Evolutionary conservation across 805 yeast genomes (phyloP).

Genomic region (Vanderwaltozyma verrucispora): DNA sequence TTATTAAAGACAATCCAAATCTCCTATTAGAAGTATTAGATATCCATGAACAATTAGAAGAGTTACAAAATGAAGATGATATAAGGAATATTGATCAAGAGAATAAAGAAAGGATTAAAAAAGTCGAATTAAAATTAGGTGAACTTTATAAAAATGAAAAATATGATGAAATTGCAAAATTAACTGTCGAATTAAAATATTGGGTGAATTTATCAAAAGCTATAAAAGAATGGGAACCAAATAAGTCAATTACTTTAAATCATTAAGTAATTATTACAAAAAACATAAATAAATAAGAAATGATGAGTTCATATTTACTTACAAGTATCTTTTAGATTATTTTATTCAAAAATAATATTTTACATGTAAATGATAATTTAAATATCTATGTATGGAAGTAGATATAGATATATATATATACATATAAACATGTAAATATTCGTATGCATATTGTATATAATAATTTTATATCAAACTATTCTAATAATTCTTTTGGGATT

Average conservation of each 20-base stretch:
- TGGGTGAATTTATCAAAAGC: slow-evolving; percentile 73
- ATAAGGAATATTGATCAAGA: slow-evolving; percentile 40
- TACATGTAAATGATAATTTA: too few relatives aligned
- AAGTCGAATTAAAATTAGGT: slow-evolving; percentile 36
- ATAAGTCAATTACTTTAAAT: slow-evolving; percentile 36
- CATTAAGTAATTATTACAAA: background rate
- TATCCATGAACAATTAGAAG: slow-evolving; percentile 73
- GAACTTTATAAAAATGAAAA: slow-evolving; percentile 37
- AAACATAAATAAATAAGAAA: too few relatives aligned
- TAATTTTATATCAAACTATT: background rate
- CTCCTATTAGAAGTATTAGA: slow-evolving; percentile 71
- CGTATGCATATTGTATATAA: background rate
- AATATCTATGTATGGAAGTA: too few relatives aligned
- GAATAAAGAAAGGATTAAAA: slow-evolving; percentile 46
- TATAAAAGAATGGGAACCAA: slow-evolving; percentile 62
- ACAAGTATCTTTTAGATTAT: too few relatives aligned
- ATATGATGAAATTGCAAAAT: slow-evolving; percentile 49
- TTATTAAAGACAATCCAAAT: slow-evolving; percentile 37
- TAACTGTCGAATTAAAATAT: slow-evolving; percentile 66
- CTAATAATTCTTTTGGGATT: slow-evolving; percentile 32
- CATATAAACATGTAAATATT: background rate
- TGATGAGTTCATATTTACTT: too few relatives aligned
- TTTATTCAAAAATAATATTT: too few relatives aligned
- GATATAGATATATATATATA: background rate
- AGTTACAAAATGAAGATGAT: slow-evolving; percentile 49